Base-by-base conservation (phyloP, 2,329 filamentous ascomycete species). In the Aspergillus sp. region DNA sequence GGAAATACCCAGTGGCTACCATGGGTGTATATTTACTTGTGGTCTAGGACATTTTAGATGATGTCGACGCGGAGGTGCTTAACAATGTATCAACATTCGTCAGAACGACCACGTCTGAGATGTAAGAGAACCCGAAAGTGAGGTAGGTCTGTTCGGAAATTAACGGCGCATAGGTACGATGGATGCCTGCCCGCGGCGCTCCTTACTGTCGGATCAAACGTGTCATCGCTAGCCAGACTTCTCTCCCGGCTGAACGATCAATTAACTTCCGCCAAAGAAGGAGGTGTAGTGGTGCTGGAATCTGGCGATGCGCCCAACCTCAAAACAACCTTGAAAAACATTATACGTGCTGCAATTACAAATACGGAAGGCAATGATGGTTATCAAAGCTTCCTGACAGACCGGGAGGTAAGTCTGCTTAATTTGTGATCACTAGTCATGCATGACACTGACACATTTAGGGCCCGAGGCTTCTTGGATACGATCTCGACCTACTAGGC, bases 401-500 rank as follows among this genome's bases (percentile, higher is more conserved):
- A 76, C 50, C 71, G 73, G 62, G 68, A 74, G 57, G 75, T 78
- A 65, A 36, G 67, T 44, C 49, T 62, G n/a, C 5, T 49, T 6
- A 12, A 3, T 30, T 5, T 12, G 5, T 15, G 6, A 18, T 22
- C 13, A 26, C n/a, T 18, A 13, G 24, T 2, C 39, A 48, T 12
- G 20, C 39, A 45, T 12, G 26, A 18, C 20, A 38, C 9, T 53
- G 41, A 49, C 17, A 39, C 11, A 49, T 34, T 13, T 44, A 78
- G 76, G 72, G 74, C 3, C 71, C 74, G 36, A 72, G 76, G 58
- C 66, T 75, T 44, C 71, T 80, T 43, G 73, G 70, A 53, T 80
- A 80, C 60, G 78, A 80, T 59, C 67, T 80, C 39, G 76, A 80
- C 52, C 59, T 80, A 22, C 71, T 80, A 22, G 64, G 76, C 47